Evolutionary conservation across 2,329 filamentous ascomycete species (phyloP).

Genomic region (Nemania sp.): DNA sequence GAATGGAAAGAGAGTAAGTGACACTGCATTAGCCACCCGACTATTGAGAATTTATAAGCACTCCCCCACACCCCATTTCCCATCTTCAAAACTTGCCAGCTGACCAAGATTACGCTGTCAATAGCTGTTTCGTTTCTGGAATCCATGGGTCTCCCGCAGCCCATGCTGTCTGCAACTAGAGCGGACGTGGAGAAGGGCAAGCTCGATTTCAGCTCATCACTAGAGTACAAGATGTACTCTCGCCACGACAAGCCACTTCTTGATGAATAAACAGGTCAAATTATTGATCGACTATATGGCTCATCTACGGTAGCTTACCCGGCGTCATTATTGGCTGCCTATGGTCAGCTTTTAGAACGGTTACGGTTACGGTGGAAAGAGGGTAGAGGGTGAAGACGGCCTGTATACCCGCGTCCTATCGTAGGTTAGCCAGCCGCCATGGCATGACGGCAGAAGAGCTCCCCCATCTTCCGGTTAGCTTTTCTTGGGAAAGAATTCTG

Average conservation of each 20-base stretch:
- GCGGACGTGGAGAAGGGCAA: conserved; percentile 64
- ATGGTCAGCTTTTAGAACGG: no score
- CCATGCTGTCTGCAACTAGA: conserved; percentile 60
- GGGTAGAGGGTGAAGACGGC: no score
- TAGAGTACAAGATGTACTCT: conserved; percentile 66
- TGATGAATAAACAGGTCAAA: conserved; percentile 38
- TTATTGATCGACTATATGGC: neutral
- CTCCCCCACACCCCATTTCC: neutral
- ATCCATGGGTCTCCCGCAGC: conserved; percentile 67
- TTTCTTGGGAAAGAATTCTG: no score
- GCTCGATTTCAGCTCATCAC: conserved; percentile 58
- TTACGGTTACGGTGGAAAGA: no score
- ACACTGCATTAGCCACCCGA: neutral
- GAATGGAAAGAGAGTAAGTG: conserved; percentile 78
- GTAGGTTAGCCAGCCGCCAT: neutral
- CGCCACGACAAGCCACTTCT: conserved; percentile 56
- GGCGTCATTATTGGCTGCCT: no score
- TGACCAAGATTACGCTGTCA: conserved; percentile 4
- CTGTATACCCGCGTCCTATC: neutral
- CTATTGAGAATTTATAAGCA: neutral
- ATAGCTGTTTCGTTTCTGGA: conserved; percentile 62
- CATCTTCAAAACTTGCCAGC: neutral
- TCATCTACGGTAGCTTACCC: no score
- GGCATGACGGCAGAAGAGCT: neutral
- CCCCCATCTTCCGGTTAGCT: neutral